A percentile compares a stretch with the other conserved stretches of the same genome.
Conservation (phyloP, 257 asterid genomes). For the Solanum pennellii region DNA sequence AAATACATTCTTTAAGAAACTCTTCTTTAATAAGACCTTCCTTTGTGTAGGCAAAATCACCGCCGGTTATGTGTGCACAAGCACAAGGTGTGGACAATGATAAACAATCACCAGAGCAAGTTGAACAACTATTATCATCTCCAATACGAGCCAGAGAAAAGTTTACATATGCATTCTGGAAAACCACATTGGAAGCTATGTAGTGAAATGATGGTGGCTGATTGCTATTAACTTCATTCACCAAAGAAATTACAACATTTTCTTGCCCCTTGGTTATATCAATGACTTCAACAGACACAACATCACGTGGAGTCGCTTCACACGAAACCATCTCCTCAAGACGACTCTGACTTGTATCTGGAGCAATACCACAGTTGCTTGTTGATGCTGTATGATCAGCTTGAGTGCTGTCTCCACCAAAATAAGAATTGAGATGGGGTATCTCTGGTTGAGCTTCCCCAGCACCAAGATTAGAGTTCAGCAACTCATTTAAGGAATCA, state of each 20-base stretch:
- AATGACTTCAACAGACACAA: slow-evolving; percentile 22
- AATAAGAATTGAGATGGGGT: slow-evolving; percentile 17
- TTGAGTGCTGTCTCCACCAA: slow-evolving; percentile 16
- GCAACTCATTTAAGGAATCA: slow-evolving; percentile 16
- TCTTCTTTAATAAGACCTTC: slow-evolving; percentile 78
- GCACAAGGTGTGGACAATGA: slow-evolving; percentile 55
- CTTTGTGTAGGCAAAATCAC: slow-evolving; percentile 72
- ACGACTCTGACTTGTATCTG: slow-evolving; percentile 14
- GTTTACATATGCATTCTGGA: slow-evolving; percentile 59
- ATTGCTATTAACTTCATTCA: slow-evolving; percentile 53
- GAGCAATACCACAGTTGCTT: slow-evolving; percentile 14
- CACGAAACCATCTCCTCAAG: slow-evolving; percentile 25
- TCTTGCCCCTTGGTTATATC: slow-evolving; percentile 90
- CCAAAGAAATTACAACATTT: slow-evolving; percentile 43
- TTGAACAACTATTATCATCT: slow-evolving; percentile 45
- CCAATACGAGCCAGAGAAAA: slow-evolving; percentile 67
- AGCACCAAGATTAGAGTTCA: slow-evolving; percentile 17
- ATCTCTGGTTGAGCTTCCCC: slow-evolving; percentile 10
- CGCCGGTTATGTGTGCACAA: slow-evolving; percentile 64
- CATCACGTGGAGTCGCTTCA: slow-evolving; percentile 23
- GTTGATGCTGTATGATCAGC: slow-evolving; percentile 13
- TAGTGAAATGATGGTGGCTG: slow-evolving; percentile 60
- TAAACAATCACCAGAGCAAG: slow-evolving; percentile 73
- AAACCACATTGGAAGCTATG: slow-evolving; percentile 61
- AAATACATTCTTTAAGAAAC: slow-evolving; percentile 57